A percentile compares a stretch with the other conserved stretches of the same genome.
These are phyloP conservation scores for Neurospora sp. DNA, from an alignment of 495 filamentous ascomycete species.

Conservation along the genomic window DNA sequence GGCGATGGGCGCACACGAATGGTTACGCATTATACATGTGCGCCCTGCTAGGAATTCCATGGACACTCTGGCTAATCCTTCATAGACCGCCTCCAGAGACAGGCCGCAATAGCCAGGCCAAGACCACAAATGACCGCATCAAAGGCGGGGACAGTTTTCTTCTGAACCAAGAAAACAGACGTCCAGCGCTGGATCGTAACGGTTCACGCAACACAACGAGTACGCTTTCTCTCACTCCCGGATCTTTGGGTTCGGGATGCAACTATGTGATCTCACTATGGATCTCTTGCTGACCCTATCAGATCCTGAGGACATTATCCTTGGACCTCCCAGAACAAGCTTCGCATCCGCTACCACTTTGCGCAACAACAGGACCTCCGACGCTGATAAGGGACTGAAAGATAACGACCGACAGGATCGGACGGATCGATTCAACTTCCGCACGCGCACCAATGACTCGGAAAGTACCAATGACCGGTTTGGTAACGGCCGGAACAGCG, in stretches of 20 bases:
- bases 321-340: slow-evolving; percentile 76
- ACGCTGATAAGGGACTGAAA: slow-evolving; percentile 39
- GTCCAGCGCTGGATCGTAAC: slow-evolving; percentile 52
- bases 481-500: slow-evolving; percentile 35
- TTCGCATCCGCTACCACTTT: slow-evolving; percentile 70
- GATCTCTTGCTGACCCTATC: slow-evolving; percentile 8
- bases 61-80: not conserved
- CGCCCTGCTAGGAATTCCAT: not conserved
- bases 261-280: not conserved
- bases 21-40: not conserved
- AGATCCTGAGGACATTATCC: slow-evolving; percentile 73
- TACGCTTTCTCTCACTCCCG: slow-evolving; percentile 11
- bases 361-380: slow-evolving; percentile 35
- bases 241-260: not conserved
- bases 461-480: slow-evolving; percentile 48
- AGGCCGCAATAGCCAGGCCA: slow-evolving; percentile 29
- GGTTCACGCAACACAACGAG: slow-evolving; percentile 47
- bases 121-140: slow-evolving; percentile 30
- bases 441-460: slow-evolving; percentile 55
- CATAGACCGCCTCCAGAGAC: slow-evolving; percentile 33
- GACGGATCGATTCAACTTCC: slow-evolving; percentile 59
- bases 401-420: slow-evolving; percentile 48
- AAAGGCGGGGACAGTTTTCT: slow-evolving; percentile 32
- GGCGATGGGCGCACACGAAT: not conserved
- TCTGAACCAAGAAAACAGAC: slow-evolving; percentile 42